Conservation (phyloP, 176 grass and related monocot genomes). For the Cenchrus americanus region DNA sequence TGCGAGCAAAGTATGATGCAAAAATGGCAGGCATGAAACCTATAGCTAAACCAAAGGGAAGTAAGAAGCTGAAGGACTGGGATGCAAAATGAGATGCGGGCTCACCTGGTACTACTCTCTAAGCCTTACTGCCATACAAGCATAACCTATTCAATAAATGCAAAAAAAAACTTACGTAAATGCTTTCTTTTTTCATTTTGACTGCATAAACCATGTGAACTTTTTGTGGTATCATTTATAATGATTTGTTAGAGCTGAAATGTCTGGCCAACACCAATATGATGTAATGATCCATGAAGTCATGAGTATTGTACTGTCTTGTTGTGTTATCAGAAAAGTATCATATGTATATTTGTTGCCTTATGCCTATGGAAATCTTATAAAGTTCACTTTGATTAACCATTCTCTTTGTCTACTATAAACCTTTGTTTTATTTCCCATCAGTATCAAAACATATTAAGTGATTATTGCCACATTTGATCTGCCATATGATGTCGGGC, state of each 20-base stretch:
- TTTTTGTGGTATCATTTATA: background rate
- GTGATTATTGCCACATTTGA: background rate
- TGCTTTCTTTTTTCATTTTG: background rate
- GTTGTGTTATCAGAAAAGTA: background rate
- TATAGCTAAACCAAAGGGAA: slow-evolving; percentile 88
- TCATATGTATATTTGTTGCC: background rate
- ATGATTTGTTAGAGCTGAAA: background rate
- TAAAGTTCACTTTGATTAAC: background rate
- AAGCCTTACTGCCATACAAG: background rate
- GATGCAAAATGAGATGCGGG: slow-evolving; percentile 46
- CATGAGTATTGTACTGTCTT: background rate
- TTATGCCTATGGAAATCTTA: background rate
- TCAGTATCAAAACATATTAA: background rate
- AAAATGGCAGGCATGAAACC: slow-evolving; percentile 96
- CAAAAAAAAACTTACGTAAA: background rate
- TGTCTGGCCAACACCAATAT: background rate
- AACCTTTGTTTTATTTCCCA: background rate
- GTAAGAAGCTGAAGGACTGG: slow-evolving; percentile 97
- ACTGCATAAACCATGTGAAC: slow-evolving; percentile 1
- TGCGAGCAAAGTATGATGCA: slow-evolving; percentile 84
- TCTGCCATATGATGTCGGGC: background rate
- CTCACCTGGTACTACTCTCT: background rate
- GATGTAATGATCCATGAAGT: background rate
- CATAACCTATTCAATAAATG: background rate
- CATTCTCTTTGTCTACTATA: background rate